A percentile compares a stretch with the other conserved stretches of the same genome.
Evolutionary conservation across 192 early-diverging fungal genomes (phyloP).

Genomic region (Backusella westeae): DNA sequence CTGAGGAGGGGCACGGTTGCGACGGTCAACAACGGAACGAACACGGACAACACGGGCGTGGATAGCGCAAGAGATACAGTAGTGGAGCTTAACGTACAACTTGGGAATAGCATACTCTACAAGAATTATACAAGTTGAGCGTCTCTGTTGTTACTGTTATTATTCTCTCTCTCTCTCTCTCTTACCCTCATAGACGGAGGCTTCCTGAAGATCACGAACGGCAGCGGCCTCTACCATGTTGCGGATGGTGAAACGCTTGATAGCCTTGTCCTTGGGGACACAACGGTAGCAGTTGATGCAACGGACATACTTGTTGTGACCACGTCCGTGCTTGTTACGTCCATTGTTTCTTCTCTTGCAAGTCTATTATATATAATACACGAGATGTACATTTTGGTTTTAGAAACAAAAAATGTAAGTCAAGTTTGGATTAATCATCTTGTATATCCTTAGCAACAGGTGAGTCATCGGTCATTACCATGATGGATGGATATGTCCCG

Average conservation of each 20-base stretch:
- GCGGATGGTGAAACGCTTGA: slow-evolving; percentile 98
- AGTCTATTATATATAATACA: slow-evolving; percentile 64
- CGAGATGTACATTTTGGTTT: no score
- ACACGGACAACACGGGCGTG: slow-evolving; percentile 95
- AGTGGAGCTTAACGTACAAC: slow-evolving; percentile 98
- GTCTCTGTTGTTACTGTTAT: not conserved
- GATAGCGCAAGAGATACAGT: slow-evolving; percentile 98
- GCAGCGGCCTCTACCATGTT: slow-evolving; percentile 99
- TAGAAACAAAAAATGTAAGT: not conserved
- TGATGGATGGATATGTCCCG: slow-evolving; percentile 21
- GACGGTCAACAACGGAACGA: slow-evolving; percentile 84
- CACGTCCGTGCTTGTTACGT: slow-evolving; percentile 98
- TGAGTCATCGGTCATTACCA: slow-evolving; percentile 5
- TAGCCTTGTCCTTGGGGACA: slow-evolving; percentile 96
- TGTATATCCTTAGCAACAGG: not conserved
- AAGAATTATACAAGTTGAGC: slow-evolving; percentile 17
- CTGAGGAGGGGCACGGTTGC: slow-evolving; percentile 92
- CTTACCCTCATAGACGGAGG: slow-evolving; percentile 90
- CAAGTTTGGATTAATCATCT: not conserved
- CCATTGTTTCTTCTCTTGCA: slow-evolving; percentile 99
- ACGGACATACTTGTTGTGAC: slow-evolving; percentile 96
- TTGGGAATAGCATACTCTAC: slow-evolving; percentile 93
- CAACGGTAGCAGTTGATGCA: slow-evolving; percentile 99
- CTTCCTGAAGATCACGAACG: slow-evolving; percentile 93
- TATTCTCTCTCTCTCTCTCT: not conserved